Percentiles rank a stretch among this genome's conserved stretches.
Evolutionary conservation across 1,284 basidiomycete genomes (phyloP).

Genomic region (Golubevia pallescens): DNA sequence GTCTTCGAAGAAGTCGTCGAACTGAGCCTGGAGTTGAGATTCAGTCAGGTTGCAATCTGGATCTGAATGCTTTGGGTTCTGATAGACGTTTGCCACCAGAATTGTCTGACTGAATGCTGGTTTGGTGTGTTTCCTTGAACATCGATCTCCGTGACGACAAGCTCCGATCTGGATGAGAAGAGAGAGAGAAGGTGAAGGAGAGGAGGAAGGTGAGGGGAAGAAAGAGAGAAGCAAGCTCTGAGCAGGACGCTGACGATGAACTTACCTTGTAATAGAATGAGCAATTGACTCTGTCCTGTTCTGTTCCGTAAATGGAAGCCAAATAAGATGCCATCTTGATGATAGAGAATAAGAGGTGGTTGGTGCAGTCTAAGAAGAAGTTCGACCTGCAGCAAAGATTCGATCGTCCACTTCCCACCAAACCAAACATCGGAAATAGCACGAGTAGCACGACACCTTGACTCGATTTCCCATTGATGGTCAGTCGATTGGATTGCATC

Average conservation of each 20-base stretch:
- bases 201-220: slow-evolving; percentile 18
- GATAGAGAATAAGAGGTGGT: background rate
- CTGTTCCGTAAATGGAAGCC: slow-evolving; percentile 65
- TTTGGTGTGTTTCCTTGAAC: slow-evolving; percentile 95
- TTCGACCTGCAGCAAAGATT: too few relatives aligned
- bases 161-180: slow-evolving; percentile 78
- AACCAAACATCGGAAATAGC: background rate
- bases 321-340: slow-evolving; percentile 7
- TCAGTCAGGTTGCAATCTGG: slow-evolving; percentile 81
- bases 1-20: slow-evolving; percentile 96
- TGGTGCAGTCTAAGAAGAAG: background rate
- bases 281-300: slow-evolving; percentile 91
- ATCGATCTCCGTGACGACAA: slow-evolving; percentile 92
- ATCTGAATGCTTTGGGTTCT: slow-evolving; percentile 87
- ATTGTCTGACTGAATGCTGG: slow-evolving; percentile 98
- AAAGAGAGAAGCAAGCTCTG: slow-evolving; percentile 2
- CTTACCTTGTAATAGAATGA: slow-evolving; percentile 91
- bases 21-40: slow-evolving; percentile 89
- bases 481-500: background rate
- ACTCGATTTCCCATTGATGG: background rate
- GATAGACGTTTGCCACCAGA: slow-evolving; percentile 96
- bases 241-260: slow-evolving; percentile 13
- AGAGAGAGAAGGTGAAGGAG: slow-evolving; percentile 11
- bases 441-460: background rate
- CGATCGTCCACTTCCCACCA: background rate